Evolutionary conservation across 192 early-diverging fungal genomes (phyloP), one percentile per base, ranked within the genome.

Genomic region (Mortierella claussenii): DNA sequence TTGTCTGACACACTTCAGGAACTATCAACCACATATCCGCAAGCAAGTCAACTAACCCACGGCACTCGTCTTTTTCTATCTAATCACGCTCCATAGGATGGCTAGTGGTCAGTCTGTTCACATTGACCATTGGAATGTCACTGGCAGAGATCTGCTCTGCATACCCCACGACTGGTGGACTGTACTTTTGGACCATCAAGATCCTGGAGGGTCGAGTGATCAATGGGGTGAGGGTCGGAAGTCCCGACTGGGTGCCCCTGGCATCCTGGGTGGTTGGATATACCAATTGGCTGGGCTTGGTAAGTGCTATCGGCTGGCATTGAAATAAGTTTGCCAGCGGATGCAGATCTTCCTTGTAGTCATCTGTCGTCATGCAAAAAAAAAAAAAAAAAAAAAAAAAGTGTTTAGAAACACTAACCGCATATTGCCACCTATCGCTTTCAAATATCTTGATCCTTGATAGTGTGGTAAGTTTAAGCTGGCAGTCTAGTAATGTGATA

Each of bases 131-230:
- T 27, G 80, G 80, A 7, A 45, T 80, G n/a, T 82, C 82, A 11
- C 47, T 87, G 55, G 86, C 84, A 27, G 82, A 87, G 64, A 87
- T 87, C 49, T 84, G 83, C 56, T 75, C 68, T 27, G 82, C 85
- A 37, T 86, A 73, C 49, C 83, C 84, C 18, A 84, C 84, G 3
- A 82, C 83, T 3, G 83, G 83, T 27, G 81, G 82, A 44, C 58
- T 86, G 11, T 86, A 86, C 69, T 86, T 81, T 59, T 86, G 85
- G 85, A 73, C 76, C 6, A 80, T 80, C 28, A 68, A 68, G 66
- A 68, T 68, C 28, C 27, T 68, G 56, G 66, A 68, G 30, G 66
- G 66, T 32, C 55, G 66, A 33, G 66, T 68, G 3, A 58, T 68
- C 40, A 68, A 68, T 23, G 66, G 66, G 6, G 66, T 68, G n/a